A percentile compares a stretch with the other conserved stretches of the same genome.
Evolutionary conservation across 2,329 filamentous ascomycete genomes (phyloP).

Genomic region (Elsinoe perseae): DNA sequence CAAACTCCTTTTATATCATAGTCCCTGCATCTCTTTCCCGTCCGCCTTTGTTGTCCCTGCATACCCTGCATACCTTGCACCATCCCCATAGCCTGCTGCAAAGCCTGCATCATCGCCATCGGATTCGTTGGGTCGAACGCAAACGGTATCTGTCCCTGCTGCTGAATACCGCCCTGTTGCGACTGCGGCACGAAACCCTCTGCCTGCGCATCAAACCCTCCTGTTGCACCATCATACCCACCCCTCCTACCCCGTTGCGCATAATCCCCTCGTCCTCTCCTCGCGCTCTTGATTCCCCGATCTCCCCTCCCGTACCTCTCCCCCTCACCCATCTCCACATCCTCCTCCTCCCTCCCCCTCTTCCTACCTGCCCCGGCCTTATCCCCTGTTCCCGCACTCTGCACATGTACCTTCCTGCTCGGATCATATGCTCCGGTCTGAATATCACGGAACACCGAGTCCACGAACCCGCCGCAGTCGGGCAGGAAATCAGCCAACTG

Average conservation of each 20-base stretch:
- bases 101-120: slow-evolving; percentile 53
- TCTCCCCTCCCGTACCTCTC: slow-evolving; percentile 3
- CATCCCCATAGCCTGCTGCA: slow-evolving; percentile 51
- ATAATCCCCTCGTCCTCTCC: slow-evolving; percentile 9
- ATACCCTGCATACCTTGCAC: slow-evolving; percentile 37
- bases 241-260: neutral
- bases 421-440: slow-evolving; percentile 44
- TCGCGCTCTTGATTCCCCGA: slow-evolving; percentile 5
- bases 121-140: slow-evolving; percentile 54
- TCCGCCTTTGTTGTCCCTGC: slow-evolving; percentile 20
- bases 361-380: neutral
- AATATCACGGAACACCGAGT: slow-evolving; percentile 62
- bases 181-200: slow-evolving; percentile 5
- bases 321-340: slow-evolving; percentile 6
- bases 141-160: slow-evolving; percentile 36
- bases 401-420: neutral
- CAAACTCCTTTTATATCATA: slow-evolving; percentile 69
- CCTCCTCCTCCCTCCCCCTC: neutral
- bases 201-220: neutral
- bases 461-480: slow-evolving; percentile 60
- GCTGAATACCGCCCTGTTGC: neutral
- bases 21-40: slow-evolving; percentile 53
- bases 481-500: slow-evolving; percentile 70
- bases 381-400: neutral
- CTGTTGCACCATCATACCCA: neutral